Conservation (phyloP, 2,329 filamentous ascomycete genomes). For the Sporothrix inflata region DNA sequence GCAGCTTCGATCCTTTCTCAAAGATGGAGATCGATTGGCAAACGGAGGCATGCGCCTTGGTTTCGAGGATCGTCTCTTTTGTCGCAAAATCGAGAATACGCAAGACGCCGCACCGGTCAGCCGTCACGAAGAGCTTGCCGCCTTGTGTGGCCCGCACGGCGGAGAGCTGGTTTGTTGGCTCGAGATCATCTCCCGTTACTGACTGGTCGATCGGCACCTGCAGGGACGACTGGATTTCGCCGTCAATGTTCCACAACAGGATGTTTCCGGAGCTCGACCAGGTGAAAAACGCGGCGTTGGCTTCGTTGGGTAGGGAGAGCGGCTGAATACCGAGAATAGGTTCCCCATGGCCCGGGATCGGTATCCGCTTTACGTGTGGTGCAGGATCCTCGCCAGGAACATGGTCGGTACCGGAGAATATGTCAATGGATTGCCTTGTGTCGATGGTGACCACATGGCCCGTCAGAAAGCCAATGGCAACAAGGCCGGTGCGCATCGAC, state of each 20-base stretch:
- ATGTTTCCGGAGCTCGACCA: slow-evolving; percentile 84
- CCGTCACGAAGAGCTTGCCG: slow-evolving; percentile 72
- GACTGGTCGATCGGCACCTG: slow-evolving; percentile 70
- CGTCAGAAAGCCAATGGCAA: slow-evolving; percentile 70
- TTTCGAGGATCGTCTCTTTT: slow-evolving; percentile 66
- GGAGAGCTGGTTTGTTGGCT: slow-evolving; percentile 61
- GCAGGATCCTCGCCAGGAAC: slow-evolving; percentile 47
- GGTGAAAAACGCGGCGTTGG: slow-evolving; percentile 77
- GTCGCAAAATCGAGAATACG: slow-evolving; percentile 67
- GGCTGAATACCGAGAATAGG: slow-evolving; percentile 73
- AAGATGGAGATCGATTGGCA: slow-evolving; percentile 80
- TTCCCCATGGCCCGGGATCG: slow-evolving; percentile 65
- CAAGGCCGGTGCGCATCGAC: slow-evolving; percentile 52
- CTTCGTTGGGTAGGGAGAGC: slow-evolving; percentile 61
- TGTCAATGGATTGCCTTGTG: slow-evolving; percentile 72
- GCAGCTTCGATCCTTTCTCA: slow-evolving; percentile 60
- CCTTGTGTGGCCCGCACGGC: slow-evolving; percentile 63
- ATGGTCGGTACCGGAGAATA: slow-evolving; percentile 56
- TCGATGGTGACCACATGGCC: slow-evolving; percentile 76
- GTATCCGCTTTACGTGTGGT: slow-evolving; percentile 49
- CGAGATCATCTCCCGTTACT: slow-evolving; percentile 53
- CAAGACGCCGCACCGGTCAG: slow-evolving; percentile 84
- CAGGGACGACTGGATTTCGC: slow-evolving; percentile 66
- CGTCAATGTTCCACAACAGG: slow-evolving; percentile 79
- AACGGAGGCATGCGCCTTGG: slow-evolving; percentile 84